These are phyloP conservation scores for Russula griseocarnosa DNA, from an alignment of 768 basidiomycete species.

Conservation along the genomic window DNA sequence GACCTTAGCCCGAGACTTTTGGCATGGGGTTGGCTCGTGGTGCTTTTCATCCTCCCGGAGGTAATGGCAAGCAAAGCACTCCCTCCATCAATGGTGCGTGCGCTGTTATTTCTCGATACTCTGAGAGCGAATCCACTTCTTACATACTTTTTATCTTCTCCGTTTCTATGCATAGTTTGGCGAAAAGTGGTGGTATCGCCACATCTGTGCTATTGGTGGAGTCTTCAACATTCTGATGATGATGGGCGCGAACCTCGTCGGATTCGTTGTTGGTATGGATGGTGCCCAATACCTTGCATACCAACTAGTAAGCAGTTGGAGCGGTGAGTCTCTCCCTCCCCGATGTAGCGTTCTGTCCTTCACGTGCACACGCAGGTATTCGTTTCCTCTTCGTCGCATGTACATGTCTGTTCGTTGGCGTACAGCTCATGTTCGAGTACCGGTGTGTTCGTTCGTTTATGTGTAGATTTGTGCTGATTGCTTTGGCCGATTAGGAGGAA, in stretches of 20 bases:
- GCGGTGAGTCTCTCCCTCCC: conserved; percentile 44
- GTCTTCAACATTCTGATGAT: conserved; percentile 83
- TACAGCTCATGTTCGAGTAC: conserved; percentile 96
- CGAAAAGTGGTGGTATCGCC: conserved; percentile 72
- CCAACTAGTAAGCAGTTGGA: conserved; percentile 58
- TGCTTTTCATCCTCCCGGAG: conserved; percentile 87
- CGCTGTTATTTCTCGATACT: background rate
- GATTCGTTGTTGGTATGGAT: conserved; percentile 88
- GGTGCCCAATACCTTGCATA: conserved; percentile 64
- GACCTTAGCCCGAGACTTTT: conserved; percentile 84
- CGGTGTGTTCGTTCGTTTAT: conserved; percentile 47
- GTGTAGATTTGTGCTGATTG: background rate
- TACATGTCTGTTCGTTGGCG: conserved; percentile 69
- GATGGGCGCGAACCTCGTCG: conserved; percentile 90
- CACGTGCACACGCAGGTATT: conserved; percentile 44
- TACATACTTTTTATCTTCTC: background rate
- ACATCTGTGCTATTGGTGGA: conserved; percentile 76
- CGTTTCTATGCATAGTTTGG: conserved; percentile 52
- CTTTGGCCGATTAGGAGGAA: conserved; percentile 32
- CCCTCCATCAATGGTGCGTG: conserved; percentile 58
- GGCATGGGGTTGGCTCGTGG: conserved; percentile 96
- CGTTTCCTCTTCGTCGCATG: conserved; percentile 59
- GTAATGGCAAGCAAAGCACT: conserved; percentile 57
- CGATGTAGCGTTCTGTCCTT: too few species aligned
- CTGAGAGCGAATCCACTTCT: background rate